phyloP scores from a whole-genome alignment of 1,139 yeast genomes.

The Candida smagusa region DNA sequence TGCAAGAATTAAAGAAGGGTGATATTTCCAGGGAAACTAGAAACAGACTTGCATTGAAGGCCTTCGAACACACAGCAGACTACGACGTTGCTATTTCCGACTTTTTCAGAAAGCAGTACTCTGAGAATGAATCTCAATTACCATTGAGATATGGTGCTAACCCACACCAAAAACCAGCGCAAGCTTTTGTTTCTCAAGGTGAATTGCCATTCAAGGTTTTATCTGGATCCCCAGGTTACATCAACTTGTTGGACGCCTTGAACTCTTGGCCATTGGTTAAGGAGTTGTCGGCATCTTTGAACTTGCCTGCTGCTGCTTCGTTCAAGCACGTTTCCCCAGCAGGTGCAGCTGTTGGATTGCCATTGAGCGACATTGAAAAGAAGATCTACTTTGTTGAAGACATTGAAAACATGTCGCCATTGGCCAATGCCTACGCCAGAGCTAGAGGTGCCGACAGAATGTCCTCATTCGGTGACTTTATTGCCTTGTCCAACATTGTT shows the following conservation, averaged over 20 bases:
- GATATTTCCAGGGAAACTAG: constrained; percentile 72
- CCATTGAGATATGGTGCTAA: constrained; percentile 97
- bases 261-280: constrained; percentile 99
- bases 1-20: constrained; percentile 72
- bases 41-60: constrained; percentile 87
- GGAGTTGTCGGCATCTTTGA: constrained; percentile 90
- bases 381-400: constrained; percentile 92
- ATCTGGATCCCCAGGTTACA: constrained; percentile 95
- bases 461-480: constrained; percentile 98
- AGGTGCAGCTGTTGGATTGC: constrained; percentile 96
- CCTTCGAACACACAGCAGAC: constrained; percentile 97
- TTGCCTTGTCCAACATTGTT: constrained; percentile 93
- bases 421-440: constrained; percentile 97
- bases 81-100: constrained; percentile 95
- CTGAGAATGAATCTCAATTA: constrained; percentile 84
- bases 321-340: constrained; percentile 99
- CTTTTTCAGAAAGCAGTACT: constrained; percentile 94
- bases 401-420: constrained; percentile 90
- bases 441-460: constrained; percentile 99
- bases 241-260: constrained; percentile 90
- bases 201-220: constrained; percentile 91
- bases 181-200: constrained; percentile 85
- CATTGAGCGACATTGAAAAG: constrained; percentile 86
- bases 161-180: constrained; percentile 99
- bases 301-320: constrained; percentile 97